Evolutionary conservation across 306 rosid species (phyloP).

Genomic region (Bauhinia variegata): DNA sequence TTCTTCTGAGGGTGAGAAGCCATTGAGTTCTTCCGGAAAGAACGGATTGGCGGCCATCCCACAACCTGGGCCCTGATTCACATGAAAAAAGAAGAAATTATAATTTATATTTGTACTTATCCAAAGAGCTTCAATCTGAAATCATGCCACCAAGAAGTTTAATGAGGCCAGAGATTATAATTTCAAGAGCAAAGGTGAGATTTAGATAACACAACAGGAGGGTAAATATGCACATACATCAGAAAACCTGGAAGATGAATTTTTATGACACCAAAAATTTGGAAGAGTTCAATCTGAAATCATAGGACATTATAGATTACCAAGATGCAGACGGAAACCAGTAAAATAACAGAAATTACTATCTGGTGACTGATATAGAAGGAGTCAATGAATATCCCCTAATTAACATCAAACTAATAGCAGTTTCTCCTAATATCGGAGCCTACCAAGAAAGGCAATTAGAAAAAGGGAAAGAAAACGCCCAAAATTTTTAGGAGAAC

Average conservation of each 20-base stretch:
- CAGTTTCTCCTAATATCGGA: background rate
- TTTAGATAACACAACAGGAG: background rate
- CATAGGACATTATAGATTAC: conserved; percentile 11
- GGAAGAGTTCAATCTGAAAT: conserved; percentile 27
- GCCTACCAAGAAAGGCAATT: conserved; percentile 1
- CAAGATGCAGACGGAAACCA: conserved; percentile 27
- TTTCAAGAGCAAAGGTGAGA: conserved; percentile 2
- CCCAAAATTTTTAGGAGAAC: conserved; percentile 5
- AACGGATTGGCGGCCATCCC: conserved; percentile 98
- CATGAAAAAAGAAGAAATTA: conserved; percentile 22
- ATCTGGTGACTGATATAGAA: background rate
- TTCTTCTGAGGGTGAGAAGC: conserved; percentile 55
- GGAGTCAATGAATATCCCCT: conserved; percentile 1
- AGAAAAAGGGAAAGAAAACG: background rate
- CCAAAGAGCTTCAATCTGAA: background rate
- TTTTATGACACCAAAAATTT: background rate
- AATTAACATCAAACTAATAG: conserved; percentile 16
- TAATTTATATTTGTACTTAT: background rate
- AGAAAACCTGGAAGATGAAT: conserved; percentile 1
- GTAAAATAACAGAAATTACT: conserved; percentile 5
- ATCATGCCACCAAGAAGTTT: too few relatives aligned
- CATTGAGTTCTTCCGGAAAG: conserved; percentile 93
- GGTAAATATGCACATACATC: too few relatives aligned
- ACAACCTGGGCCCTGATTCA: conserved; percentile 88
- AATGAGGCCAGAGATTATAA: background rate